Percentiles rank a stretch among this genome's conserved stretches.
Evolutionary conservation across 768 basidiomycete species (phyloP).

Genomic region (Boletus rubropictus): DNA sequence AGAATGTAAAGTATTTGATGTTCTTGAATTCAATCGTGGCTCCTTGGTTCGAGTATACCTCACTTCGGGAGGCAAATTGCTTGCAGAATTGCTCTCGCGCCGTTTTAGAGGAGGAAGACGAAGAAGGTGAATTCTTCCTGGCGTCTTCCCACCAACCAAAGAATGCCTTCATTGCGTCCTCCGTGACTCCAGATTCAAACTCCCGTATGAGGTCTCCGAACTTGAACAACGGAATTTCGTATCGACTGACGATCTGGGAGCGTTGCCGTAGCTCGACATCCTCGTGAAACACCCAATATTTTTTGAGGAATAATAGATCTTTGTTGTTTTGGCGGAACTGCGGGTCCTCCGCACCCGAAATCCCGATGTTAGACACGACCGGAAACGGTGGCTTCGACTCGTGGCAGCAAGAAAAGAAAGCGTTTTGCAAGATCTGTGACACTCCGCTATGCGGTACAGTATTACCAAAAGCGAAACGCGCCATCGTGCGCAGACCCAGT

Average conservation of each 20-base stretch:
- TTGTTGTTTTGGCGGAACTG: slow-evolving; percentile 5
- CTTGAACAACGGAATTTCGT: slow-evolving; percentile 3
- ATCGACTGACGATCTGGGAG: slow-evolving; percentile 5
- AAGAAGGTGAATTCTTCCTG: neutral
- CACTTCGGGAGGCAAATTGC: slow-evolving; percentile 45
- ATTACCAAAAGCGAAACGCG: slow-evolving; percentile 67
- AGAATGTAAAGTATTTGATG: slow-evolving; percentile 46
- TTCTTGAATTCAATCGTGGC: slow-evolving; percentile 42
- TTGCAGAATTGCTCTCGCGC: slow-evolving; percentile 5
- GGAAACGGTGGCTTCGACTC: slow-evolving; percentile 4
- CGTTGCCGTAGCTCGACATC: neutral
- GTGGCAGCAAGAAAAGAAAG: slow-evolving; percentile 11
- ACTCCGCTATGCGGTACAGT: slow-evolving; percentile 26
- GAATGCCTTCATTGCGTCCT: slow-evolving; percentile 6
- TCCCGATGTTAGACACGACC: slow-evolving; percentile 11
- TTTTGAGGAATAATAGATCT: slow-evolving; percentile 6
- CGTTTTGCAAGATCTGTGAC: slow-evolving; percentile 10
- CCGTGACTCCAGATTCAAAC: slow-evolving; percentile 8
- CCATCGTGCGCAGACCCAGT: slow-evolving; percentile 61
- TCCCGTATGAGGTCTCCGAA: slow-evolving; percentile 8
- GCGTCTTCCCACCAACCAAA: slow-evolving; percentile 10
- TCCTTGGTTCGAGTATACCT: neutral
- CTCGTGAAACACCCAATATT: slow-evolving; percentile 3
- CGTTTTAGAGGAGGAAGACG: neutral
- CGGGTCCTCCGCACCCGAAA: neutral